A percentile compares a stretch with the other conserved stretches of the same genome.
Evolutionary conservation across 2,329 filamentous ascomycete genomes (phyloP).

Genomic region (Sclerotinia glacialis): DNA sequence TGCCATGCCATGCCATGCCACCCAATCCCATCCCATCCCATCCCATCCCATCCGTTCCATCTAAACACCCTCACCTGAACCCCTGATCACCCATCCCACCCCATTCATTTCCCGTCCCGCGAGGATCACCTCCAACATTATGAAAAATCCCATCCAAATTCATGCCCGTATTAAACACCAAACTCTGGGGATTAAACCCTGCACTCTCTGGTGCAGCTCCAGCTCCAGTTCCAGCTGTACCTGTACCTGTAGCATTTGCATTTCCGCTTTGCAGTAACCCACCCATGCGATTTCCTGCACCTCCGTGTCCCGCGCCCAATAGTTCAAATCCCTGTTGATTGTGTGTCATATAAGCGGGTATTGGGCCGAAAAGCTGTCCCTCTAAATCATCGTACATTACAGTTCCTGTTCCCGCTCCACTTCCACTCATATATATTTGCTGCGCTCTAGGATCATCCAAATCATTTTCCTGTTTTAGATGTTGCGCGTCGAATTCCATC

Average conservation of each 20-base stretch:
- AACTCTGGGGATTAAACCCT: conserved; percentile 2
- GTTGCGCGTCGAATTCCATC: conserved; percentile 52
- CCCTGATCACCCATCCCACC: neutral
- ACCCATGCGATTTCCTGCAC: neutral
- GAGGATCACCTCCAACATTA: neutral
- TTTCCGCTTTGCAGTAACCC: neutral
- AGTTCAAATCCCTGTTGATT: conserved; percentile 32
- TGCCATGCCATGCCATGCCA: neutral
- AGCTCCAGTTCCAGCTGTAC: neutral
- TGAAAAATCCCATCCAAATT: conserved; percentile 14
- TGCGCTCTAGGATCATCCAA: conserved; percentile 20
- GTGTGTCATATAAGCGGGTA: conserved; percentile 62
- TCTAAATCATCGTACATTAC: conserved; percentile 59
- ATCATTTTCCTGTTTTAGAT: conserved; percentile 36
- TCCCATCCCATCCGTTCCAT: neutral
- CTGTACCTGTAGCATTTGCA: neutral
- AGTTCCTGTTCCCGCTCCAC: conserved; percentile 27
- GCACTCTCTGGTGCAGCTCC: neutral
- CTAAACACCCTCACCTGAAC: neutral
- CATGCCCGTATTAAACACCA: conserved; percentile 8
- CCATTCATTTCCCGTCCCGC: neutral
- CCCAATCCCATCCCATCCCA: neutral
- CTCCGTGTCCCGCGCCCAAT: neutral
- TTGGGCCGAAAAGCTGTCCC: conserved; percentile 67
- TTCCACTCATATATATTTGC: conserved; percentile 34